A percentile compares a stretch with the other conserved stretches of the same genome.
phyloP scores from a whole-genome alignment of 176 grass and related monocot species.

The Secale cereale region DNA sequence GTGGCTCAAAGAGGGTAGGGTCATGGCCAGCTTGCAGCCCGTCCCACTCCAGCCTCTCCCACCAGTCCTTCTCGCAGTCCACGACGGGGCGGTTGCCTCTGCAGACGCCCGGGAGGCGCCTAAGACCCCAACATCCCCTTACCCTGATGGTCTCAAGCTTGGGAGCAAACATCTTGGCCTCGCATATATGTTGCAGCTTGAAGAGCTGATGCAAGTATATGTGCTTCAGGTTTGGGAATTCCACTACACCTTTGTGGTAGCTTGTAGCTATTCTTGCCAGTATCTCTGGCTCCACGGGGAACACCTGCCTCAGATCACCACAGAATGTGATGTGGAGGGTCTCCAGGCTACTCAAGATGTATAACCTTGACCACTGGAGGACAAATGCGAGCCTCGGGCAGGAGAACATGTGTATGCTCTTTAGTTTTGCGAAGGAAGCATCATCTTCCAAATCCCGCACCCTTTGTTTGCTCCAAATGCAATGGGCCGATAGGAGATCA shows the following conservation, averaged over 20 bases:
- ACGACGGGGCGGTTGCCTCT: fast-evolving
- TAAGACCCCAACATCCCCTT: too few relatives aligned
- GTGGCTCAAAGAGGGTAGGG: too few relatives aligned
- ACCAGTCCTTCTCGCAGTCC: background rate
- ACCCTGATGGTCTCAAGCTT: too few relatives aligned
- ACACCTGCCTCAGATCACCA: background rate
- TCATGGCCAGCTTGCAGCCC: too few relatives aligned
- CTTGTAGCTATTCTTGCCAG: fast-evolving
- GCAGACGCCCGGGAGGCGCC: too few relatives aligned
- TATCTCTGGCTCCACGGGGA: background rate
- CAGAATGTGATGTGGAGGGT: background rate
- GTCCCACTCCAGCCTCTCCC: too few relatives aligned
- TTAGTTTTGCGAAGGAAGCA: background rate
- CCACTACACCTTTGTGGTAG: background rate
- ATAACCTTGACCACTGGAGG: background rate
- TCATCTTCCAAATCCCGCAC: fast-evolving
- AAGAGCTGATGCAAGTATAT: too few relatives aligned
- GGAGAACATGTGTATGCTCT: background rate
- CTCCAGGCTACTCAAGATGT: background rate
- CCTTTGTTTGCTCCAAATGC: background rate
- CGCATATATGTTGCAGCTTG: too few relatives aligned
- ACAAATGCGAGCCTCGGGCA: background rate
- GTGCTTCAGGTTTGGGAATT: background rate
- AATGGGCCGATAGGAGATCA: too few relatives aligned
- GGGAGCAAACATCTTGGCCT: too few relatives aligned